phyloP scores from a whole-genome alignment of 192 early-diverging fungal genomes.

The Coemansia sp. region DNA sequence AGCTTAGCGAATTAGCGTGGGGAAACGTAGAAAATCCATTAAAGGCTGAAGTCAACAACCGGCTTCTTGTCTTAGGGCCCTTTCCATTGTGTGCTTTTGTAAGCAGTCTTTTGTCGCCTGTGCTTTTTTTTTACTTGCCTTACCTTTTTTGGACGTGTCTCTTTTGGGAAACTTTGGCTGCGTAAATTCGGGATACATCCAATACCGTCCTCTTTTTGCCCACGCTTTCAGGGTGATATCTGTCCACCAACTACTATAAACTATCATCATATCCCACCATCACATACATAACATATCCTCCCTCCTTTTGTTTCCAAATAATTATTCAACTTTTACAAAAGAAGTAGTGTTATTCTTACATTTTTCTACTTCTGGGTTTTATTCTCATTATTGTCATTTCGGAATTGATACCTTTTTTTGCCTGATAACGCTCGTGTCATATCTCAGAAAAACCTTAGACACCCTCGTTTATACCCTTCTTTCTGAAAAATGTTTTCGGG shows the following conservation, averaged over 20 bases:
- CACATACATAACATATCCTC: slow-evolving; percentile 3
- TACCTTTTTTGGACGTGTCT: no score
- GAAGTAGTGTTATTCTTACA: neutral
- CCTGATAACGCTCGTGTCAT: neutral
- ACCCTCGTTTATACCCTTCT: neutral
- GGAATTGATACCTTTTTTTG: neutral
- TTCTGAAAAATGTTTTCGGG: neutral
- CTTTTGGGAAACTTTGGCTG: no score
- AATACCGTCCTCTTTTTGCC: slow-evolving; percentile 4
- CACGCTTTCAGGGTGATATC: slow-evolving; percentile 2
- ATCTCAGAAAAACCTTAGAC: neutral
- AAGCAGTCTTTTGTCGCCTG: no score
- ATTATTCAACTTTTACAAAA: slow-evolving; percentile 5
- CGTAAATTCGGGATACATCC: neutral
- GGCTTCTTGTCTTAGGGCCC: neutral
- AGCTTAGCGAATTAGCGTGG: no score
- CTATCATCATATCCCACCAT: neutral
- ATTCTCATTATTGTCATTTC: slow-evolving; percentile 11
- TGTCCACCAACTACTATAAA: neutral
- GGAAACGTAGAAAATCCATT: no score
- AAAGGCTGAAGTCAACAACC: slow-evolving; percentile 4
- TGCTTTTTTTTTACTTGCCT: no score
- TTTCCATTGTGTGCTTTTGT: no score
- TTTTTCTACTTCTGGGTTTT: neutral
- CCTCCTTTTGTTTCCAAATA: slow-evolving; percentile 2